Base-by-base conservation (phyloP, 441 rosid genomes). In the Populus hybrid region DNA sequence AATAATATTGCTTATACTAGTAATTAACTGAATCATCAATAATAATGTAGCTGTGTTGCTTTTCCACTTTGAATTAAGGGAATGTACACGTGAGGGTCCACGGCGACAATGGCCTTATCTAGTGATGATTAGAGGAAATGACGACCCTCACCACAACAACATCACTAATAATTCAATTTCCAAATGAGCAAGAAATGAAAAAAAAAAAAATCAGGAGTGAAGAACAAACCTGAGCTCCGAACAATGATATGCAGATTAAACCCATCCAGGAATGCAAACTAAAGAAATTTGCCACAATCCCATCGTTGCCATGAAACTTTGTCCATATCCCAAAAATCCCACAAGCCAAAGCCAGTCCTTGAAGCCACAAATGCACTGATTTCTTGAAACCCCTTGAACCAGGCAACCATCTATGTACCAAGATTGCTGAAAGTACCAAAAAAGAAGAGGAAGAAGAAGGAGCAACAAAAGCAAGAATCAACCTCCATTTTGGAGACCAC, bases 251-350 rank as follows among this genome's bases (percentile, higher is more conserved):
- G 82, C 95, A 94, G 87, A 88, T 76, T 78, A 94, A 85, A 66
- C 98, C 98, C 95, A 92, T 92, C 98, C 98, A 94, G 83, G 97
- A 94, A 89, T 94, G 98, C 74, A 94, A 88, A 78, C 91, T 91
- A 63, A 84, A 93, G 89, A 94, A 94, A 84, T 94, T 93, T 40
- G 94, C 91, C 64, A 91, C 82, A 71, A 91, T 42, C 26, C 98
- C 98, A 40, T 83, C 79, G 34, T 83, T 67, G 23, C 86, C 85
- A 18, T 86, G 94, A 72, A 94, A 94, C 83, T 84, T 94, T 6
- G 93, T 92, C 97, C 98, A 94, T 40, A 94, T 89, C 71, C 98
- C 98, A 75, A 90, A 90, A 26, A 91, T 40, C 83, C 95, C 98
- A 84, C 82, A 89, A 77, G 83, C 91, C 85, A 95, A 87, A 76